Evolutionary conservation across 257 asterid species (phyloP).

Genomic region (Ajuga chamaepitys): DNA sequence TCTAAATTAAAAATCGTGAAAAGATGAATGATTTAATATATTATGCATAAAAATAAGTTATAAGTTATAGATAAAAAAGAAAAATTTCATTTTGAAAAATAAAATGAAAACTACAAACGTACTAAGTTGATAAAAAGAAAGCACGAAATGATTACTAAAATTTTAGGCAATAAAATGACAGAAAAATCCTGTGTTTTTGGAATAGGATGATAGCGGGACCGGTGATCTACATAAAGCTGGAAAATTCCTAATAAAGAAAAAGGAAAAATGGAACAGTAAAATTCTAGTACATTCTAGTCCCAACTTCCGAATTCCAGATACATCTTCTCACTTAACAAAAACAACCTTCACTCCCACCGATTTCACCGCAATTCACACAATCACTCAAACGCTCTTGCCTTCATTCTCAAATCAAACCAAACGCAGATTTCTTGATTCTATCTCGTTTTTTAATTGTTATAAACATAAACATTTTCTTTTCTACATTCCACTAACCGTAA

Average conservation of each 20-base stretch:
- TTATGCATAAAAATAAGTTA: no score
- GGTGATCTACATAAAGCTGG: constrained; percentile 5
- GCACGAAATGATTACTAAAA: no score
- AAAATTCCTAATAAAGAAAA: not conserved
- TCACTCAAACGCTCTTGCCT: not conserved
- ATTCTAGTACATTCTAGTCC: constrained; percentile 28
- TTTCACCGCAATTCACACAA: not conserved
- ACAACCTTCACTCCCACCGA: not conserved
- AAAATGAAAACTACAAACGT: no score
- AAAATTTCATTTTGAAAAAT: no score
- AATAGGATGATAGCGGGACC: no score
- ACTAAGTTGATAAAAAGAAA: no score
- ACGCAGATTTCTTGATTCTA: not conserved
- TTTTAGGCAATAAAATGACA: no score
- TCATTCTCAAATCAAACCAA: not conserved
- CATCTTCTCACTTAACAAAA: constrained; percentile 15
- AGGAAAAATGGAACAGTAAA: not conserved
- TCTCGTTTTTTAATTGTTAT: not conserved
- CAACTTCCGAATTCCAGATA: constrained; percentile 18
- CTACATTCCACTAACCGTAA: no score
- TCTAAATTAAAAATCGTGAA: no score
- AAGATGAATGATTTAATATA: no score
- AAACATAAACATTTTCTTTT: not conserved
- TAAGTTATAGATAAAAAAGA: no score
- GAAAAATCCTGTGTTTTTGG: no score